Evolutionary conservation across 2,329 filamentous ascomycete genomes (phyloP), one percentile per base, ranked within the genome.

Genomic region (Westerdykella aurantiaca): DNA sequence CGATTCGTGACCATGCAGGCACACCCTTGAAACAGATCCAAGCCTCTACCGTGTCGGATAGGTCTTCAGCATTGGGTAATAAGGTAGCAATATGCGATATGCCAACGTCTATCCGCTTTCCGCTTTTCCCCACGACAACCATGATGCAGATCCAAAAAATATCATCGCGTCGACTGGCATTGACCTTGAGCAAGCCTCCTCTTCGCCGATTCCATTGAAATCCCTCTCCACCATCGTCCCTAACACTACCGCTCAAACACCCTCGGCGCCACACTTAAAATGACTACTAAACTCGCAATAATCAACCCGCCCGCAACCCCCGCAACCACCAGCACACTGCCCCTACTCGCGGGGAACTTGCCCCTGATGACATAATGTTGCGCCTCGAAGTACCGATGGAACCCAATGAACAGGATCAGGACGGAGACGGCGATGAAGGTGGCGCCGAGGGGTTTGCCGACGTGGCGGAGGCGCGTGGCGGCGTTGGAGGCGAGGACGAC

Each of bases 331-430:
- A 88, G 71, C 37, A 93, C 80, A 17, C 85, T 88, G 4, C 85
- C 86, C 51, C 87, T 75, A 54, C 83, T 86, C 6, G 86, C 85
- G 0, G 86, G 86, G 56, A 90, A 90, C 64, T 89, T 89, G 55
- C 86, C 86, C 50, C 78, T 71, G 47, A 91, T 83, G 18, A 93
- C 79, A 79, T 88, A 93, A 57, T 86, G 77, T 69, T 93, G 87
- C 17, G 79, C 78, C 61, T 87, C 81, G 55, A 88, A 83, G 64
- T 88, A 93, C 41, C 87, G 75, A 60, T 86, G 82, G 64, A 88
- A 90, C 6, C 87, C 87, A 41, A 91, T 73, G 43, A 86, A 74
- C 44, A 93, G 72, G 45, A 88, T 81, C 34, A 91, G 56, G 46
- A 91, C 87, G 53, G 82, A 82, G 54, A 91, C 84, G 33, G 71